These are phyloP conservation scores for Ensete glaucum DNA, from an alignment of 176 grass and related monocot species.

Conservation along the genomic window DNA sequence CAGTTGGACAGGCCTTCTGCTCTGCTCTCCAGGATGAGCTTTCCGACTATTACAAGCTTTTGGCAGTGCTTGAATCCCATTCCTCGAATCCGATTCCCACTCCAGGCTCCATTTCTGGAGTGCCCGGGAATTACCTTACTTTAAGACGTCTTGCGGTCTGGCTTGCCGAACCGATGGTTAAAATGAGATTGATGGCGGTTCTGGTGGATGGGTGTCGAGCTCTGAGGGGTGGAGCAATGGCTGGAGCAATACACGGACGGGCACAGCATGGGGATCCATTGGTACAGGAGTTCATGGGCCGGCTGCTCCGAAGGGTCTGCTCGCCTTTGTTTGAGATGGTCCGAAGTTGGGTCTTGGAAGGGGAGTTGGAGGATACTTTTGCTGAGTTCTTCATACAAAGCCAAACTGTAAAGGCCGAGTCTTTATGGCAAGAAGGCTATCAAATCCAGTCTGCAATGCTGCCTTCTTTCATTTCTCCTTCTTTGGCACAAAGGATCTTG, in stretches of 20 bases:
- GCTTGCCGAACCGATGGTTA: slow-evolving; percentile 70
- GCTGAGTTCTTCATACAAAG: slow-evolving; percentile 80
- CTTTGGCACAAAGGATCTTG: slow-evolving; percentile 66
- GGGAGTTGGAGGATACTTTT: slow-evolving; percentile 82
- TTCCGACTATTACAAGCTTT: slow-evolving; percentile 76
- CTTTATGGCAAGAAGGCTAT: slow-evolving; percentile 83
- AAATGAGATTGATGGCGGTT: slow-evolving; percentile 88
- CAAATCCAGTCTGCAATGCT: slow-evolving; percentile 77
- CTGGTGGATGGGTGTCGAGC: slow-evolving; percentile 54
- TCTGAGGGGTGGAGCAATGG: slow-evolving; percentile 76
- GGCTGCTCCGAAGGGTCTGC: slow-evolving; percentile 61
- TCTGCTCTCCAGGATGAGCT: slow-evolving; percentile 84
- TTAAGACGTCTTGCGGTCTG: slow-evolving; percentile 67
- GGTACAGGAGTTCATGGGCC: slow-evolving; percentile 79
- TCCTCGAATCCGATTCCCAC: slow-evolving; percentile 62
- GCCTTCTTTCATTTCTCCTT: slow-evolving; percentile 78
- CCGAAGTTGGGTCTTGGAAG: slow-evolving; percentile 70
- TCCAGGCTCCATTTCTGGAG: slow-evolving; percentile 57
- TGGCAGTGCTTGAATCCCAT: slow-evolving; percentile 68
- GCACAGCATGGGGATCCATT: slow-evolving; percentile 86
- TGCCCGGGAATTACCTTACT: slow-evolving; percentile 72
- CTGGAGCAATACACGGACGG: slow-evolving; percentile 62
- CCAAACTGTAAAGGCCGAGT: slow-evolving; percentile 74
- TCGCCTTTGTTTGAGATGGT: slow-evolving; percentile 98
- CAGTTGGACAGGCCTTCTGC: slow-evolving; percentile 74